Evolutionary conservation across 257 asterid species (phyloP).

Genomic region (Salvia splendens): DNA sequence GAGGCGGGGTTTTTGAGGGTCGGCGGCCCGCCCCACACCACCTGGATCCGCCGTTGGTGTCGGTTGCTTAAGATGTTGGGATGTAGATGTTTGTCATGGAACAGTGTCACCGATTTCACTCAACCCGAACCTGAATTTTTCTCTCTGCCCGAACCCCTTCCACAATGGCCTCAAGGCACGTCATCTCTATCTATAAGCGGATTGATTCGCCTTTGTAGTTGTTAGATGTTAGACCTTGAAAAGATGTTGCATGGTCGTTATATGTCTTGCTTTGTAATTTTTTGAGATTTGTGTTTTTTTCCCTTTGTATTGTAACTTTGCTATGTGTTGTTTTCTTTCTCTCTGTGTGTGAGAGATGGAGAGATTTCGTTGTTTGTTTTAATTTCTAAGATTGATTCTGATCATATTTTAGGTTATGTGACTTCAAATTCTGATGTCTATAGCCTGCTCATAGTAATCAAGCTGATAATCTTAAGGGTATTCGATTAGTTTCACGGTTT

Average conservation of each 20-base stretch:
- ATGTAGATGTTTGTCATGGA: conserved; percentile 63
- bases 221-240: neutral
- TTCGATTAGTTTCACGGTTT: too few species aligned
- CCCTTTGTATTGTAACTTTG: neutral
- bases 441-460: too few species aligned
- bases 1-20: too few species aligned
- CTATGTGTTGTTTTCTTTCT: neutral
- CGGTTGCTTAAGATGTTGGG: conserved; percentile 41
- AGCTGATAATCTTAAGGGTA: too few species aligned
- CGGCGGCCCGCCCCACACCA: too few species aligned
- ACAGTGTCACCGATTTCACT: conserved; percentile 40
- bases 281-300: neutral
- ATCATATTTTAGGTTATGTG: too few species aligned
- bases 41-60: too few species aligned
- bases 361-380: neutral
- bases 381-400: too few species aligned
- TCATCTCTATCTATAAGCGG: neutral
- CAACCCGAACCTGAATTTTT: conserved; percentile 49
- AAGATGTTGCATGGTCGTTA: neutral
- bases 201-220: neutral
- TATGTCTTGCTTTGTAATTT: neutral
- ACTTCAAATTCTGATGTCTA: too few species aligned
- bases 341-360: neutral
- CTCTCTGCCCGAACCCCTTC: conserved; percentile 76
- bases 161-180: conserved; percentile 80